Conservation (phyloP, 306 rosid genomes). For the Sesbania bispinosa region DNA sequence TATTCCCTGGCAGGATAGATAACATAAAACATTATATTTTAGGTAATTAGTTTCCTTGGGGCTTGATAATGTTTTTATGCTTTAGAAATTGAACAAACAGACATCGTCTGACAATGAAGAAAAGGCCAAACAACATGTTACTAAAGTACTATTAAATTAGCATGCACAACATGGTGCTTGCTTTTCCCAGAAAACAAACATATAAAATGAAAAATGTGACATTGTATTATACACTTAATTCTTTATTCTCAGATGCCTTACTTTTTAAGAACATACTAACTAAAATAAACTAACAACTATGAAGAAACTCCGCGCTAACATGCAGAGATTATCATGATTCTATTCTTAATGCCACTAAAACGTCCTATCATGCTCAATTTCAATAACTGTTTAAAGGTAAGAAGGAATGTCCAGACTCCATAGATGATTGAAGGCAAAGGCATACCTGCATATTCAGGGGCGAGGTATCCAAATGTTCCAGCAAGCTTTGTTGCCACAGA, state of each 20-base stretch:
- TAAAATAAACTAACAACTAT: background rate
- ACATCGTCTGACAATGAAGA: background rate
- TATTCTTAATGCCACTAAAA: constrained; percentile 3
- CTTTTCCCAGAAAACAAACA: background rate
- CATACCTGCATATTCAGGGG: constrained; percentile 87
- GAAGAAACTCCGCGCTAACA: background rate
- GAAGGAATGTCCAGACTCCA: background rate
- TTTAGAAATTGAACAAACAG: constrained; percentile 3
- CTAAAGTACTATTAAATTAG: background rate
- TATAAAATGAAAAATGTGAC: background rate
- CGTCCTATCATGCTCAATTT: background rate
- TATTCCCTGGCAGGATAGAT: background rate
- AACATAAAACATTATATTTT: background rate
- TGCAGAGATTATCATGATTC: background rate
- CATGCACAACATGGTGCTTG: background rate
- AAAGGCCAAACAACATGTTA: constrained; percentile 2
- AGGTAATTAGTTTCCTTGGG: background rate
- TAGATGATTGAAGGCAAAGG: background rate
- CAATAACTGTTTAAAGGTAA: background rate
- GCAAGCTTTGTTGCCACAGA: constrained; percentile 72
- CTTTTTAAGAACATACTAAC: constrained; percentile 1
- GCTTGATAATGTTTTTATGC: background rate
- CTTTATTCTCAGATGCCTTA: background rate
- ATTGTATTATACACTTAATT: background rate
- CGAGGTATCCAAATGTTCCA: constrained; percentile 87